These are phyloP conservation scores for Podospora sp. DNA, from an alignment of 495 filamentous ascomycete genomes.

Conservation along the genomic window DNA sequence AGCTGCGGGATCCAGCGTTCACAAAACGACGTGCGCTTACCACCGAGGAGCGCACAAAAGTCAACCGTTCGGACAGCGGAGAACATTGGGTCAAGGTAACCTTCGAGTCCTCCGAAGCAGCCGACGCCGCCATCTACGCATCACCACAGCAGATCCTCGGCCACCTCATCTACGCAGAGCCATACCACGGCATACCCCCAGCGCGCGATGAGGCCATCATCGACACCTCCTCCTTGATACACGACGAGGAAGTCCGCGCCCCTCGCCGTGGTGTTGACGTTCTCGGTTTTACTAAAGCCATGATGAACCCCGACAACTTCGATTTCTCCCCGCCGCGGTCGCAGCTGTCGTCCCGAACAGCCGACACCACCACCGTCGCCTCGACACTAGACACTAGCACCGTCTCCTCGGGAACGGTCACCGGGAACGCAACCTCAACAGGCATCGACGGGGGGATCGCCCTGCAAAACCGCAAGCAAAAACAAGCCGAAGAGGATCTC, in stretches of 20 bases:
- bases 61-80: conserved; percentile 74
- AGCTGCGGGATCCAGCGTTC: conserved; percentile 66
- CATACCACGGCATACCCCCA: conserved; percentile 71
- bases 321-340: conserved; percentile 41
- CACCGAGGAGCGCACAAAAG: conserved; percentile 68
- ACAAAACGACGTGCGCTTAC: conserved; percentile 61
- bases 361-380: conserved; percentile 51
- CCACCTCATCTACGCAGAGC: conserved; percentile 75
- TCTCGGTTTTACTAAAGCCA: conserved; percentile 12
- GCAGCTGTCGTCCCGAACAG: conserved; percentile 49
- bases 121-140: conserved; percentile 71
- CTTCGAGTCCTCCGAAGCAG: conserved; percentile 79
- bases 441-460: conserved; percentile 8
- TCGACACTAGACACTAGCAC: conserved; percentile 42
- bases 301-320: conserved; percentile 24
- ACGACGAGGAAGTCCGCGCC: conserved; percentile 17
- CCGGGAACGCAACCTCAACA: conserved; percentile 34
- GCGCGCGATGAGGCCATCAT: conserved; percentile 64
- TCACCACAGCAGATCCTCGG: conserved; percentile 79
- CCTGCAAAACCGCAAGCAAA: not conserved
- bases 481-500: conserved; percentile 21
- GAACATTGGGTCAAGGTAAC: conserved; percentile 92
- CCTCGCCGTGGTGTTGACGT: conserved; percentile 7
- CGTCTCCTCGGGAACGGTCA: conserved; percentile 65
- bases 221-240: conserved; percentile 24